Conservation (phyloP, 495 filamentous ascomycete genomes). For the Physcia stellaris region DNA sequence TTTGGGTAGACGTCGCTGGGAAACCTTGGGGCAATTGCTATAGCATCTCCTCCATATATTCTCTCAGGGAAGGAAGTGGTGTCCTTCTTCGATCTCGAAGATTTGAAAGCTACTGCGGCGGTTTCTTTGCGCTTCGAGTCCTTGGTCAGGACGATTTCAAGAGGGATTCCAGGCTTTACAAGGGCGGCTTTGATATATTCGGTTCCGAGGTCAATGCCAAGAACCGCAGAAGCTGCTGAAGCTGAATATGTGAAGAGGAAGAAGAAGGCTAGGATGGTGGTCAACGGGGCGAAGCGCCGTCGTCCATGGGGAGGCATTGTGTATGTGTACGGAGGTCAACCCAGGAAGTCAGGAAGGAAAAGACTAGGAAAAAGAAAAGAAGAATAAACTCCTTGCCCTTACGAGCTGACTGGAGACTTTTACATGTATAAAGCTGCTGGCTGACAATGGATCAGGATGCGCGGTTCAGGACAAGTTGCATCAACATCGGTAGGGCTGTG, state of each 20-base stretch:
- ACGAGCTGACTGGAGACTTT: too few species aligned
- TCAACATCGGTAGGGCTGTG: too few species aligned
- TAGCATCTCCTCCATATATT: constrained; percentile 80
- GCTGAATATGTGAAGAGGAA: constrained; percentile 44
- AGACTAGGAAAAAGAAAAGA: too few species aligned
- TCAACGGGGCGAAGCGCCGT: constrained; percentile 22
- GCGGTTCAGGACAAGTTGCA: too few species aligned
- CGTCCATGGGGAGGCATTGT: constrained; percentile 39
- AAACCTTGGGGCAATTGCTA: constrained; percentile 75
- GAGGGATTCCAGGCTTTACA: constrained; percentile 94
- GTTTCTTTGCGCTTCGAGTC: constrained; percentile 94
- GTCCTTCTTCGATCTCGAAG: constrained; percentile 33
- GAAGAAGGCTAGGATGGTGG: constrained; percentile 35
- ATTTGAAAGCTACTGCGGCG: constrained; percentile 89
- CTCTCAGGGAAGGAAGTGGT: constrained; percentile 65
- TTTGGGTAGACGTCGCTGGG: constrained; percentile 90
- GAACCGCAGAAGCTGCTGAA: constrained; percentile 55
- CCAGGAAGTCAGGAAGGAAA: too few species aligned
- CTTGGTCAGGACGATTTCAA: constrained; percentile 97
- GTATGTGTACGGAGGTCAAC: too few species aligned
- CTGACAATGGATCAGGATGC: too few species aligned
- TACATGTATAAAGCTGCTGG: too few species aligned
- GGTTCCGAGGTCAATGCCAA: constrained; percentile 90
- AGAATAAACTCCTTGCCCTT: too few species aligned
- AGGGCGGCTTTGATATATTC: constrained; percentile 94